Base-by-base conservation (phyloP, 371 early-diverging fungal species). In the Mucor racemosus region DNA sequence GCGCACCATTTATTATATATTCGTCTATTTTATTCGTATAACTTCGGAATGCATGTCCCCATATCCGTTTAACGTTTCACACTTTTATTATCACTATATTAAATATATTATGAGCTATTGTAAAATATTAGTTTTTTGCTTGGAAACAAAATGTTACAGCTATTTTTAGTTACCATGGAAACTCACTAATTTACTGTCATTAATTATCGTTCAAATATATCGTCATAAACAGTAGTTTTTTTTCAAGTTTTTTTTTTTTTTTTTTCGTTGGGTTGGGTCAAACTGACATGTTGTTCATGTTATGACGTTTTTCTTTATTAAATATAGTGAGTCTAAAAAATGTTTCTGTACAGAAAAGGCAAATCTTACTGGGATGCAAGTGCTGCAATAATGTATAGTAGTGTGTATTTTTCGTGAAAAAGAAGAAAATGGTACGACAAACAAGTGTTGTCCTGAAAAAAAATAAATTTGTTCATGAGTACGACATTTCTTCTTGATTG, bases 31-130 rank as follows among this genome's bases (percentile, higher is more conserved):
- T 13, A 59, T 4, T 17, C 46, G 61, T 61, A 61, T 46, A 50
- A 61, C 61, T 38, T 61, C 61, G 61, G 61, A 48, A 46, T 35
- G 35, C 46, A 50, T 36, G 36, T 6, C 38, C 48, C 36, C 46
- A 44, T 44, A 17, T 13, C 33, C 50, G 61, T 48, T 48, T 19
- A 48, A 61, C 61, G 61, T 61, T 61, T 48, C 61, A 61, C 61
- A 61, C 48, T 60, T 42, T 21, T 44, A 33, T 44, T 46, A 61
- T 34, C 35, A 61, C 46, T 61, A 34, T 33, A 40, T 39, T 48
- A 31, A 53, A 26, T 53, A 53, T 53, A 53, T 53, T 11, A 53
- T 13, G 17, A 21, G 14, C 53, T 53, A 53, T 53, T 53, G 53
- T 53, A 53, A 26, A 53, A 21, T 53, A 21, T 31, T 26, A 50